Evolutionary conservation across 305 asterid genomes (phyloP).

Genomic region (Fraxinus floribunda): DNA sequence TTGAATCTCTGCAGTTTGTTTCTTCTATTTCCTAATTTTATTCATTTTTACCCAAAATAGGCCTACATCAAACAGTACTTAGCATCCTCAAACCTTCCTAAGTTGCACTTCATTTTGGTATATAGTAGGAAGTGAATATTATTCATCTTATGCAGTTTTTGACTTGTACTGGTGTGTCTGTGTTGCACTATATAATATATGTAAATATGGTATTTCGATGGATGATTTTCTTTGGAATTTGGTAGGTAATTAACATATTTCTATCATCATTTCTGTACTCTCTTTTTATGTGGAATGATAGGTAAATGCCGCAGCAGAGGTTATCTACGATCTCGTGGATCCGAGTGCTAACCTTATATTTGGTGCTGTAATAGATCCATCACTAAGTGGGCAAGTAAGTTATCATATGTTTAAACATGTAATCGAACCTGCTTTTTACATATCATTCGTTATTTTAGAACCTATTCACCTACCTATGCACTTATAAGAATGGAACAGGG

Average conservation of each 20-base stretch:
- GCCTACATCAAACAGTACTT: background rate
- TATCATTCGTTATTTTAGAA: background rate
- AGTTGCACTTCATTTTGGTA: background rate
- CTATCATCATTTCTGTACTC: background rate
- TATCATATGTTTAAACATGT: conserved; percentile 1
- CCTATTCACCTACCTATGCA: background rate
- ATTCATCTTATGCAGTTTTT: background rate
- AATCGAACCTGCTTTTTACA: background rate
- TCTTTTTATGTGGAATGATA: conserved; percentile 28
- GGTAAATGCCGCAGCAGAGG: conserved; percentile 99
- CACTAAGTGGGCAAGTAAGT: conserved; percentile 71
- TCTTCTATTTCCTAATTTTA: background rate
- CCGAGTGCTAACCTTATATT: conserved; percentile 94
- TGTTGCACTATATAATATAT: background rate
- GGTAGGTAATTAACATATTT: background rate
- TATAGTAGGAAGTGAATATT: background rate
- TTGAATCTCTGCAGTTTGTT: background rate
- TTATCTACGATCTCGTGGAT: conserved; percentile 96
- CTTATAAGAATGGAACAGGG: background rate
- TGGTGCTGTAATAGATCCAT: conserved; percentile 38
- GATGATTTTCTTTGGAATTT: background rate
- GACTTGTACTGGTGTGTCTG: background rate
- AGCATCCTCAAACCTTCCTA: background rate
- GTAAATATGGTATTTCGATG: background rate
- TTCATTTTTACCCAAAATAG: background rate